Evolutionary conservation across 1,139 yeast species (phyloP), one percentile per base, ranked within the genome.

Genomic region (Eremothecium gossypii): DNA sequence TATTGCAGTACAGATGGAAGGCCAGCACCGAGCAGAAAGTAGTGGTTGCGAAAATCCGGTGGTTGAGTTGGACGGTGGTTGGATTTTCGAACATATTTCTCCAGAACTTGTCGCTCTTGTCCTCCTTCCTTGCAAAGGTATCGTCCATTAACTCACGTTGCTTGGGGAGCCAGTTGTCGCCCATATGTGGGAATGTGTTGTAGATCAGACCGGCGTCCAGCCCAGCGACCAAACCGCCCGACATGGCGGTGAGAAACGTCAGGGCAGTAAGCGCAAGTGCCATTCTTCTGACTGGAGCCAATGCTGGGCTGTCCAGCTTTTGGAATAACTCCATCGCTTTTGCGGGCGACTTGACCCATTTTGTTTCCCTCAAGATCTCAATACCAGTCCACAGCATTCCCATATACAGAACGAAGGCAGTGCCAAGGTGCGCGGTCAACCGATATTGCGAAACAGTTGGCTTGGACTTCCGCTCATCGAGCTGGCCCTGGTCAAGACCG

Each of bases 141-240:
- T 83, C 79, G 39, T 84, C 82, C 71, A 87, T 76, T 41, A 93
- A 69, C 61, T 93, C 99, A 45, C 70, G 65, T 20, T 60, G 61
- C 14, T 82, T 74, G 10, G 99, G 98, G 30, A 84, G 54, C 66
- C 74, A 73, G 36, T 76, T 76, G 38, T 70, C 76, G 39, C 97
- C 97, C 98, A 93, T 93, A 55, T 81, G 85, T 27, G 99, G 98
- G 74, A 89, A 93, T 4, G 94, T 82, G 63, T 93, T 91, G 66
- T 91, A 93, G 52, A 93, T 87, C 62, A 89, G 71, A 39, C 98
- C 98, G 3, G 99, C 98, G 65, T 93, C 98, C 45, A 93, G 71
- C 7, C 98, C 98, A 12, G 99, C 98, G 39, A 93, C 98, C 74
- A 93, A 79, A 13, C 96, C 97, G 46, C 98, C 98, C 23, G 95